phyloP scores from a whole-genome alignment of 441 rosid genomes.

The Gossypium gossypioides region DNA sequence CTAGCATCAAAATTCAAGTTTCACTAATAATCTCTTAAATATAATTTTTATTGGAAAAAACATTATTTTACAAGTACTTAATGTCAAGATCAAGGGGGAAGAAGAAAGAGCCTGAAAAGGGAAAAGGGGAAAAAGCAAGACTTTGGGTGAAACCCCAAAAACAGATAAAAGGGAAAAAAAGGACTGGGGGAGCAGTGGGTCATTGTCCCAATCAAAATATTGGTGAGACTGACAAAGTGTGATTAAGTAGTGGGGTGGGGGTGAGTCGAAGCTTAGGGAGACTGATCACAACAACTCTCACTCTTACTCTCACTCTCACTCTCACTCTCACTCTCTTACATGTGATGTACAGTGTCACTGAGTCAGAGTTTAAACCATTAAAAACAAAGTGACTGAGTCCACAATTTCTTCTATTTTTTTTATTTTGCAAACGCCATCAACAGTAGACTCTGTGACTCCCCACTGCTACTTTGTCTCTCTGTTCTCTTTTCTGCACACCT shows the following conservation, averaged over 20 bases:
- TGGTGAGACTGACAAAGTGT: constrained; percentile 17
- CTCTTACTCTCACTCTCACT: constrained; percentile 3
- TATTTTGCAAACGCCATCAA: constrained; percentile 19
- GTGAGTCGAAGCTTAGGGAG: constrained; percentile 13
- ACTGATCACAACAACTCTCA: constrained; percentile 12
- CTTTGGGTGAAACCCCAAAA: constrained; percentile 44
- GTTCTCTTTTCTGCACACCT: not conserved
- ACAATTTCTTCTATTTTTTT: constrained; percentile 11
- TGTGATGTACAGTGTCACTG: not conserved
- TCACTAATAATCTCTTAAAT: too few relatives aligned
- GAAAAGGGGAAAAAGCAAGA: constrained; percentile 8
- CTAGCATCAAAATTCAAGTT: too few relatives aligned
- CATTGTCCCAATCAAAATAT: not conserved
- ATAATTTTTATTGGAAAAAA: too few relatives aligned
- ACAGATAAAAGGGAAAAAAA: constrained; percentile 12
- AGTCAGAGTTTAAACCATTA: not conserved
- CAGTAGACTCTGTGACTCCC: constrained; percentile 30
- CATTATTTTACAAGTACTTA: not conserved
- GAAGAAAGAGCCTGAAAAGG: constrained; percentile 19
- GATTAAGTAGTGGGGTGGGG: too few relatives aligned
- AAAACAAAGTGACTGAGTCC: not conserved
- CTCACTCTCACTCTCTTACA: not conserved
- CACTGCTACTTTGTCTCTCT: constrained; percentile 20
- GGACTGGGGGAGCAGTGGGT: constrained; percentile 22
- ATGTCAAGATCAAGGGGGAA: not conserved